Base-by-base conservation (phyloP, 2,329 filamentous ascomycete genomes). In the Calonectria henricotiae region DNA sequence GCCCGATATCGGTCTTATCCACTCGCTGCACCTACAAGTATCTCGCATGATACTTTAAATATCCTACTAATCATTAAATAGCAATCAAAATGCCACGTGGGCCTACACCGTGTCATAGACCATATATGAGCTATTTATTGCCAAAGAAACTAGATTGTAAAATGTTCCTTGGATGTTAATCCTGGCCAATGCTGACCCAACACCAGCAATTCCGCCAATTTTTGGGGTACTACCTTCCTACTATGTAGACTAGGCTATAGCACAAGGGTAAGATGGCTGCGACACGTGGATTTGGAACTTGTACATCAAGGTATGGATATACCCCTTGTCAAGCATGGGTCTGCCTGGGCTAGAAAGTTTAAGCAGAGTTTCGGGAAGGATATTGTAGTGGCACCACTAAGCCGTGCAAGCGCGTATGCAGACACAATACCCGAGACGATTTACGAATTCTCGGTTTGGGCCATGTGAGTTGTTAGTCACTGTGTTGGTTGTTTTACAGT, bases 361-460 rank as follows among this genome's bases (percentile, higher is more conserved):
- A 55, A 39, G 15, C n/a, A 27, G 35, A 11, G n/a, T 55, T 55
- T 23, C 51, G 20, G 32, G 47, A 23, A 39, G 46, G 39, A 37
- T 9, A 23, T 32, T 15, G 51, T 15, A 39, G 32, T 55, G 51
- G 51, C 30, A 30, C 51, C 51, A 55, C 51, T 7, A 1, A 39
- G 8, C 51, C 51, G 20, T 39, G 32, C 6, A 55, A 55, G 51
- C n/a, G 51, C 12, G 51, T 25, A 55, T 39, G 20, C 20, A n/a
- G 51, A 20, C n/a, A 23, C 32, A 23, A 55, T 39, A 39, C 32
- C 35, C 51, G 51, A 20, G 12, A 25, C 9, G 13, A 4, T 55
- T 15, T 55, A 39, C 51, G 51, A 39, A 55, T 55, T 55, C 32
- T 55, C 51, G n/a, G 3, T 39, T 39, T 37, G 32, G 32, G 32